Percentiles rank a stretch among this genome's conserved stretches.
These are phyloP conservation scores for Inonotus obliquus DNA, from an alignment of 1,284 basidiomycete species.

Conservation along the genomic window DNA sequence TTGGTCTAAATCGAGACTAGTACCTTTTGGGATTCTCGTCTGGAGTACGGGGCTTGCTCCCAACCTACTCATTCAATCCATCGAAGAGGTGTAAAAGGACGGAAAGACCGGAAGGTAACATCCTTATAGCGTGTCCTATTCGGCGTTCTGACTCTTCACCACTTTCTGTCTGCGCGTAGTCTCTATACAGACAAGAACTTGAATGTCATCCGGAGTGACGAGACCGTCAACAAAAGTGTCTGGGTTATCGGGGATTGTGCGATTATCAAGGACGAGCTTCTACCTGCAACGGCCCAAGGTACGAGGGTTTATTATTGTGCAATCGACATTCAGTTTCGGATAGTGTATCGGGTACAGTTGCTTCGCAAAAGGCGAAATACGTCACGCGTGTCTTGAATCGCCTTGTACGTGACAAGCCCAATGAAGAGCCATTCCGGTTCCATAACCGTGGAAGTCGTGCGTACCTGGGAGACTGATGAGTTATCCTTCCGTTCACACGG, in stretches of 20 bases:
- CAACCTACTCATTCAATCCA: conserved; percentile 68
- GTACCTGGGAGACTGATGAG: conserved; percentile 72
- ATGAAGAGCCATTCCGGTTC: conserved; percentile 56
- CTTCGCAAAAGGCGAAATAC: conserved; percentile 77
- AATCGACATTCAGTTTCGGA: not conserved
- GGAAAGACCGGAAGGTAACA: conserved; percentile 53
- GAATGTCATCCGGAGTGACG: conserved; percentile 49
- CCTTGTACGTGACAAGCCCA: conserved; percentile 41
- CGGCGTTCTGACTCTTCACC: not conserved
- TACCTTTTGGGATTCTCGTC: conserved; percentile 77
- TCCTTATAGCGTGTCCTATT: conserved; percentile 6
- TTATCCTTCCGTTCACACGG: conserved; percentile 23
- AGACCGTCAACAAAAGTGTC: conserved; percentile 63
- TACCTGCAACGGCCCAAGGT: conserved; percentile 86
- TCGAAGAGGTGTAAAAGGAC: conserved; percentile 60
- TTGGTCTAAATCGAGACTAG: conserved; percentile 30
- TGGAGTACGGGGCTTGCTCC: conserved; percentile 84
- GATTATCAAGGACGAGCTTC: conserved; percentile 50
- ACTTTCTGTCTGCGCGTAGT: conserved; percentile 30
- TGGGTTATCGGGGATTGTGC: conserved; percentile 84
- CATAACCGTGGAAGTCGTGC: conserved; percentile 73
- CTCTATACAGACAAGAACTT: conserved; percentile 61
- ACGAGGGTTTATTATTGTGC: not conserved
- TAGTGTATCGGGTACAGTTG: conserved; percentile 44
- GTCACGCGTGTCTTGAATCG: conserved; percentile 65